Evolutionary conservation across 805 yeast genomes (phyloP).

Genomic region (Cyberlindnera americana): DNA sequence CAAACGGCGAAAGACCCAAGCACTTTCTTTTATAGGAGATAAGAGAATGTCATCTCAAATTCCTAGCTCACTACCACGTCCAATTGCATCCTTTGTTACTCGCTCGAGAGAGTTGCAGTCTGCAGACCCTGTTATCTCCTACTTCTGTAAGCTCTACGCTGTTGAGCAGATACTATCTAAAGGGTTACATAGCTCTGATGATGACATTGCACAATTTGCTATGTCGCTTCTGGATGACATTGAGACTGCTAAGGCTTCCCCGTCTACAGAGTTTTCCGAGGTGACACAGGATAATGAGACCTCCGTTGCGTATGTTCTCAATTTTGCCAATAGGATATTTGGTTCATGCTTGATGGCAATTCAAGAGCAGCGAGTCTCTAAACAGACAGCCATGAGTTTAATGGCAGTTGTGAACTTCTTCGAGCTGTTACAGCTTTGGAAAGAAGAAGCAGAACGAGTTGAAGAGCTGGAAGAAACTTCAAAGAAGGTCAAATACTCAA

Average conservation of each 20-base stretch:
- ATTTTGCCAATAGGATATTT: constrained; percentile 58
- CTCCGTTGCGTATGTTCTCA: constrained; percentile 50
- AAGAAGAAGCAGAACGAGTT: constrained; percentile 29
- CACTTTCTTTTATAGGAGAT: no score
- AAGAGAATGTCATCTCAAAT: background rate
- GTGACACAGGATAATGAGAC: constrained; percentile 58
- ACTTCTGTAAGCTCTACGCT: constrained; percentile 67
- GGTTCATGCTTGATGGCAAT: constrained; percentile 48
- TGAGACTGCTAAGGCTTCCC: constrained; percentile 48
- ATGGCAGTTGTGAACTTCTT: constrained; percentile 54
- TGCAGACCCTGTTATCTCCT: constrained; percentile 65
- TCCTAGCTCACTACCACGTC: constrained; percentile 27
- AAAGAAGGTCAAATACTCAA: constrained; percentile 53
- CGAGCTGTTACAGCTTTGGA: constrained; percentile 47
- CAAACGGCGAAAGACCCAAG: no score
- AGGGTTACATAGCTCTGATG: constrained; percentile 53
- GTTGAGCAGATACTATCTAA: constrained; percentile 65
- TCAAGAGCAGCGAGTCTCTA: constrained; percentile 39
- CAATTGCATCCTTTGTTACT: constrained; percentile 37
- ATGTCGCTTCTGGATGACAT: constrained; percentile 63
- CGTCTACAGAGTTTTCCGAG: constrained; percentile 36
- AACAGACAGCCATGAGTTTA: constrained; percentile 47
- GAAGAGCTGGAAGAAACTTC: constrained; percentile 30
- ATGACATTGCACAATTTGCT: constrained; percentile 57
- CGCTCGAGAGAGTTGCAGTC: constrained; percentile 55